Evolutionary conservation across 2,329 filamentous ascomycete species (phyloP).

Genomic region (Penicillium polonicum): DNA sequence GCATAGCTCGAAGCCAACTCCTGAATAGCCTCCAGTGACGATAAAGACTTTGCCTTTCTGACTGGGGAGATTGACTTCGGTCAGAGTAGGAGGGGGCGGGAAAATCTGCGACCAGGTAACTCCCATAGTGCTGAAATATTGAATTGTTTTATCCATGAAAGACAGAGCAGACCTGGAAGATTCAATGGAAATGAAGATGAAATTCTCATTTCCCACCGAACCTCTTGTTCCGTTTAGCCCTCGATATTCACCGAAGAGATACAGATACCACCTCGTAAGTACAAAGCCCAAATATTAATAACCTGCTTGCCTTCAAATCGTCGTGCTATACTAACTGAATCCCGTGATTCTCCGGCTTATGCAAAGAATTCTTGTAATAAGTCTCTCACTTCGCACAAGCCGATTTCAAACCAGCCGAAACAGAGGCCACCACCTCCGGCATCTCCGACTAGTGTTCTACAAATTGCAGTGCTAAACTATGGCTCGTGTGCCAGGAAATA

Average conservation of each 20-base stretch:
- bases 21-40: constrained; percentile 27
- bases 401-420: no score
- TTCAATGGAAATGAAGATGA: neutral
- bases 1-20: constrained; percentile 26
- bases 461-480: no score
- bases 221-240: neutral
- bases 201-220: neutral
- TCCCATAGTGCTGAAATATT: constrained; percentile 10
- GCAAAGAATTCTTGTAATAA: no score
- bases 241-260: neutral
- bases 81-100: constrained; percentile 21
- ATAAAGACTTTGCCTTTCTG: constrained; percentile 29
- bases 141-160: neutral
- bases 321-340: no score
- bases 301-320: neutral
- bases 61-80: constrained; percentile 21
- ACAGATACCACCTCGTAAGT: neutral
- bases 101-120: constrained; percentile 21
- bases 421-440: no score
- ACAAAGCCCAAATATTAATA: neutral
- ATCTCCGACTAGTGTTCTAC: no score
- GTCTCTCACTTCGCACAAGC: no score
- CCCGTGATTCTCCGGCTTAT: neutral
- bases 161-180: neutral
- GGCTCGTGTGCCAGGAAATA: no score